phyloP scores from a whole-genome alignment of 2,329 filamentous ascomycete species.

The Trichophyton benhamiae region DNA sequence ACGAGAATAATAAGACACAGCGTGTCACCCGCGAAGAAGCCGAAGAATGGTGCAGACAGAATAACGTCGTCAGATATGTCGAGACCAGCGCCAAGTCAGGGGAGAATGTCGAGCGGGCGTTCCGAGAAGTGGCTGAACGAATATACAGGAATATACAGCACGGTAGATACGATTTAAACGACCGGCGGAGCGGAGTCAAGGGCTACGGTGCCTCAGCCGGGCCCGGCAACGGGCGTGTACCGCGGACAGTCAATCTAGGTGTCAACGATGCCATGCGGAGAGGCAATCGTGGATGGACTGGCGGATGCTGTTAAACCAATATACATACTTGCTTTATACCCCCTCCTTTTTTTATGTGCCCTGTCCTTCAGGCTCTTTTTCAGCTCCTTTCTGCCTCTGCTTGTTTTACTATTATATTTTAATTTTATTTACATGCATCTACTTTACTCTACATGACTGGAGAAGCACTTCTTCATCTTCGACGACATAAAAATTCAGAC shows the following conservation, averaged over 20 bases:
- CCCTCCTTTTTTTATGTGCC: no score
- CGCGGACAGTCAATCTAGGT: slow-evolving; percentile 34
- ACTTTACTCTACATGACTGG: background rate
- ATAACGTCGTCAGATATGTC: slow-evolving; percentile 84
- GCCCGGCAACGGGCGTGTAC: slow-evolving; percentile 21
- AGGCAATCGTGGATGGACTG: slow-evolving; percentile 25
- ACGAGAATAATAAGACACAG: slow-evolving; percentile 38
- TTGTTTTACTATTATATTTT: background rate
- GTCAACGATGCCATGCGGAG: slow-evolving; percentile 38
- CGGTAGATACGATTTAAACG: slow-evolving; percentile 87
- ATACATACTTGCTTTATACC: background rate
- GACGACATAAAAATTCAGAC: no score
- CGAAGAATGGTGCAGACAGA: slow-evolving; percentile 73
- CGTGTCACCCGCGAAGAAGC: slow-evolving; percentile 76
- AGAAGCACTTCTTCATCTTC: background rate
- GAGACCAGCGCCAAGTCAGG: slow-evolving; percentile 95
- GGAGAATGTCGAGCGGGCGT: slow-evolving; percentile 84
- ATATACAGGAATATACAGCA: slow-evolving; percentile 97
- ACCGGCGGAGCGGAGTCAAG: slow-evolving; percentile 84
- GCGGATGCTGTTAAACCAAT: slow-evolving; percentile 27
- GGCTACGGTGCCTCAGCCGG: slow-evolving; percentile 36
- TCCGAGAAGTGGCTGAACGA: slow-evolving; percentile 82
- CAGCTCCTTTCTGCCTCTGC: background rate
- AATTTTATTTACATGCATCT: background rate
- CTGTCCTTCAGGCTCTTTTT: background rate